Evolutionary conservation across 164 flowering plant species (phyloP), one percentile per base, ranked within the genome.

Genomic region (Piper betle): DNA sequence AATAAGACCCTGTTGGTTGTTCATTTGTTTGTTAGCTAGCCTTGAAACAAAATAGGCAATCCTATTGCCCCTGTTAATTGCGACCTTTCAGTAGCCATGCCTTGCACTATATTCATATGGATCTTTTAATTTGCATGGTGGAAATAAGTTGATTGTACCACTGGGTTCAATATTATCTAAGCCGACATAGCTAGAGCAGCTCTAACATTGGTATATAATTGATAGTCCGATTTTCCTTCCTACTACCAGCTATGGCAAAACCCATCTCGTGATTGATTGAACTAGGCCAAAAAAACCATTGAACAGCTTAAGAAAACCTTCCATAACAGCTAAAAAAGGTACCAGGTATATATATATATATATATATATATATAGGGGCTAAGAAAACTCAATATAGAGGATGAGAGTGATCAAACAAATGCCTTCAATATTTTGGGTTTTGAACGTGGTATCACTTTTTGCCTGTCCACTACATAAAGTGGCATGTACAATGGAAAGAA

Each of bases 391-490:
- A 55, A 18, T 18, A n/a, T 58, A 13, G 4, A 13, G n/a, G 46
- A 39, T 3, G 6, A 10, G 3, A 2, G 60, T 52, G 6, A n/a
- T 38, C 10, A 67, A 18, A 39, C 62, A 64, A 62, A 70, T 69
- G 66, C 80, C 61, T 62, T 5, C 54, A 38, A 12, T 0, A 60
- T 55, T 62, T 56, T 58, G 53, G 67, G 69, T 72, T 73, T 76
- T 70, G n/a, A n/a, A n/a, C n/a, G n/a, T 78, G 82, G 75, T 74
- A 79, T 59, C 60, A 73, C 68, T 63, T 68, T 77, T 76, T 56
- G 43, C 65, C 72, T 75, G 75, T 40, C 63, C 5, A 55, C n/a
- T n/a, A n/a, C n/a, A n/a, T n/a, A n/a, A n/a, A n/a, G n/a, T n/a
- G n/a, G n/a, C n/a, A n/a, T n/a, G n/a, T n/a, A n/a, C n/a, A n/a